Evolutionary conservation across 1,139 yeast genomes (phyloP).

Genomic region (Blastobotrys illinoisensis): DNA sequence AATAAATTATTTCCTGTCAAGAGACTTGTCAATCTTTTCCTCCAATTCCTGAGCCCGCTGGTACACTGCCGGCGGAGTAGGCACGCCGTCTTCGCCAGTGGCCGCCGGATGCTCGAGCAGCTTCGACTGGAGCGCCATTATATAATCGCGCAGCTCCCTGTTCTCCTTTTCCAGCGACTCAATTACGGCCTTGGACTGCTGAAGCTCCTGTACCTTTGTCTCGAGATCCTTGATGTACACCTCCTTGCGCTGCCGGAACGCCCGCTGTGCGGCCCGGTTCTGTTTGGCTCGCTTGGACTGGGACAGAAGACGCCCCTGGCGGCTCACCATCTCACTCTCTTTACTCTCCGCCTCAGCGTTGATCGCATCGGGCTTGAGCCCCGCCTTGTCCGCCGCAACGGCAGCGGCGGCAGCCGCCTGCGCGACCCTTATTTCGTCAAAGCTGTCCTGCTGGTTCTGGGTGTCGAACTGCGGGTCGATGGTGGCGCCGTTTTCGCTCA

Average conservation of each 20-base stretch:
- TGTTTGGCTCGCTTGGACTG: conserved; percentile 81
- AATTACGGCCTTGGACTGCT: conserved; percentile 53
- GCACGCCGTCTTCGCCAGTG: conserved; percentile 30
- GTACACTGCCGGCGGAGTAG: conserved; percentile 42
- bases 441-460: background rate
- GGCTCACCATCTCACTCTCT: conserved; percentile 10
- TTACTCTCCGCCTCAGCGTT: background rate
- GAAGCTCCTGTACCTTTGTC: conserved; percentile 57
- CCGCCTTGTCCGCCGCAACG: background rate
- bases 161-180: conserved; percentile 65
- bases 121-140: conserved; percentile 61
- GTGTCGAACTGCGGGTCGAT: background rate
- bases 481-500: background rate
- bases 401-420: background rate
- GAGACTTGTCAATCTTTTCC: background rate
- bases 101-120: conserved; percentile 43
- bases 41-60: conserved; percentile 1
- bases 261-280: conserved; percentile 83
- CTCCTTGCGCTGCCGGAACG: conserved; percentile 78
- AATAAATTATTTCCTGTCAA: background rate
- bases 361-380: background rate
- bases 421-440: background rate
- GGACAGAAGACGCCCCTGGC: conserved; percentile 47
- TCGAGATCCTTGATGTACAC: conserved; percentile 73
- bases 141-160: conserved; percentile 65